phyloP scores from a whole-genome alignment of 179 eudicot genomes.

The Patellifolia procumbens region DNA sequence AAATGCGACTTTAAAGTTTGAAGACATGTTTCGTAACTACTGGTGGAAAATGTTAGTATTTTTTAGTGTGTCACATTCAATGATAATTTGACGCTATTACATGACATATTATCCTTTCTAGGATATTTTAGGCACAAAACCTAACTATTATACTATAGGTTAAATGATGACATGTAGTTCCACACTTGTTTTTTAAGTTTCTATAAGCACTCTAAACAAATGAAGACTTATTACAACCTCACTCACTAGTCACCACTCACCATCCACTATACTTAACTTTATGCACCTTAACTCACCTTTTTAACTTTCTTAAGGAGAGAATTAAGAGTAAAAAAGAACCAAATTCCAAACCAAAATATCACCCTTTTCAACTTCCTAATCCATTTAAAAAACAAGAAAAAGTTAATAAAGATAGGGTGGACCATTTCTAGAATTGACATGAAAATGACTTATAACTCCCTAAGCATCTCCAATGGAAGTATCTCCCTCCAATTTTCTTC shows the following conservation, averaged over 20 bases:
- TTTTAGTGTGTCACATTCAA: not conserved
- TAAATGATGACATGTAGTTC: not conserved
- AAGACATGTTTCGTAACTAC: too few relatives aligned
- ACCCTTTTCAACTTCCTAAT: not conserved
- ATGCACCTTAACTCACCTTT: not conserved
- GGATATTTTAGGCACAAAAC: not conserved
- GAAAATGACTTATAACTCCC: not conserved
- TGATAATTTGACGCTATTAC: too few relatives aligned
- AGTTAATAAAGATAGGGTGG: not conserved
- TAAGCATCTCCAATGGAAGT: not conserved
- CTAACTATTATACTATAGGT: not conserved
- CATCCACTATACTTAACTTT: conserved; percentile 8
- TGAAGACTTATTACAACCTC: not conserved
- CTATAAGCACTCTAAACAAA: not conserved
- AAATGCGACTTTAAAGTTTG: too few relatives aligned
- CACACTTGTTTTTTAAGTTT: not conserved
- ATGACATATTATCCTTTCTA: too few relatives aligned
- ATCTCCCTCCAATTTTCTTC: not conserved
- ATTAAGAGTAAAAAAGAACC: not conserved
- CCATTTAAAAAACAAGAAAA: not conserved
- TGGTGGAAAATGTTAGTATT: not conserved
- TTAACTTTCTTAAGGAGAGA: not conserved
- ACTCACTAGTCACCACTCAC: conserved; percentile 8
- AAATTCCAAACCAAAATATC: conserved; percentile 9
- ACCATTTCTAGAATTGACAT: not conserved